Conservation (phyloP, 192 early-diverging fungal species). For the Entophlyctis luteolus region DNA sequence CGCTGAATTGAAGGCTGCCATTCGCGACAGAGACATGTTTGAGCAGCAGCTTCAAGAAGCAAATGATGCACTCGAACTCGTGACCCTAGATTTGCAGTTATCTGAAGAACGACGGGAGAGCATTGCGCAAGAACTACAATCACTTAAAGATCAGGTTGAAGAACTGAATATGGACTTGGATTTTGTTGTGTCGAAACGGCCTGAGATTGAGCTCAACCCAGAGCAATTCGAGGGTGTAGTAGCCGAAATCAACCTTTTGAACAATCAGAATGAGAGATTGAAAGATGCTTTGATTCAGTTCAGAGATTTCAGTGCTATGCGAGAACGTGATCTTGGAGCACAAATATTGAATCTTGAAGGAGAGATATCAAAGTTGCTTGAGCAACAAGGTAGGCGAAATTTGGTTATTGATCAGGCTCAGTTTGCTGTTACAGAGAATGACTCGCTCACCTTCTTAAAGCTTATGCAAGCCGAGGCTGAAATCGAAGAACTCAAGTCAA, state of each 20-base stretch:
- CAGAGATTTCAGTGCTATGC: slow-evolving; percentile 71
- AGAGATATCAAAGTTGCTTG: slow-evolving; percentile 57
- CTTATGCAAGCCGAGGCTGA: slow-evolving; percentile 63
- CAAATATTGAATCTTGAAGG: slow-evolving; percentile 68
- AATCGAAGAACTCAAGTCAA: slow-evolving; percentile 78
- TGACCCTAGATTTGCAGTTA: slow-evolving; percentile 86
- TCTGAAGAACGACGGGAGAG: slow-evolving; percentile 81
- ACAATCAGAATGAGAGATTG: slow-evolving; percentile 80
- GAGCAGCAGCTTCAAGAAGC: slow-evolving; percentile 71
- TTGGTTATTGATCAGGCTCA: background rate
- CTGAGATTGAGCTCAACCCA: slow-evolving; percentile 3
- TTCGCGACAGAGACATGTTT: slow-evolving; percentile 67
- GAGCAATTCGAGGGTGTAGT: slow-evolving; percentile 21
- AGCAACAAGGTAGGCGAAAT: slow-evolving; percentile 45
- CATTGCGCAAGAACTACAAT: slow-evolving; percentile 65
- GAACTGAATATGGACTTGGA: slow-evolving; percentile 71
- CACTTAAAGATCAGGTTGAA: slow-evolving; percentile 75
- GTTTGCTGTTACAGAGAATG: slow-evolving; percentile 32
- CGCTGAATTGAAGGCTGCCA: slow-evolving; percentile 61
- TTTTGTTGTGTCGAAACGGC: slow-evolving; percentile 9
- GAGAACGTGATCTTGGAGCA: slow-evolving; percentile 63
- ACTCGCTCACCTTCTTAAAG: slow-evolving; percentile 52
- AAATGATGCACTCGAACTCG: slow-evolving; percentile 77
- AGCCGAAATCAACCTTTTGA: slow-evolving; percentile 60
- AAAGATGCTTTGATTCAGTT: slow-evolving; percentile 81